phyloP scores from a whole-genome alignment of 1,139 yeast genomes.

The Hemisphaericaspora xylofermentans region DNA sequence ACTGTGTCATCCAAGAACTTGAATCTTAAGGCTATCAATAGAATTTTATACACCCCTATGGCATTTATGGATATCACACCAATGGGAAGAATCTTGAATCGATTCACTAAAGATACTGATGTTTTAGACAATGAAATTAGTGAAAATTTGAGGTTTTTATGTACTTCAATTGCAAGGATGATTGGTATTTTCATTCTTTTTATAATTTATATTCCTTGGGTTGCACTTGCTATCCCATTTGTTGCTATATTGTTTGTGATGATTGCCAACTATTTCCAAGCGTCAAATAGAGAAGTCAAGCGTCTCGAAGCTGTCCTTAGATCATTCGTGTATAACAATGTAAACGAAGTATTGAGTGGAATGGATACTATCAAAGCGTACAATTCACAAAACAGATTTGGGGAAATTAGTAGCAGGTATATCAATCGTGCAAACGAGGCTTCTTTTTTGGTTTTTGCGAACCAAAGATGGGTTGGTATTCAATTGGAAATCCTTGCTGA shows the following conservation, averaged over 20 bases:
- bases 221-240: slow-evolving; percentile 68
- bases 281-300: slow-evolving; percentile 38
- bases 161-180: slow-evolving; percentile 52
- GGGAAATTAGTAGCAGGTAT: slow-evolving; percentile 45
- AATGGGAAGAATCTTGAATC: slow-evolving; percentile 56
- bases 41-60: slow-evolving; percentile 55
- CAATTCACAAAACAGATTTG: slow-evolving; percentile 48
- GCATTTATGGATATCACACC: slow-evolving; percentile 61
- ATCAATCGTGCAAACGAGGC: slow-evolving; percentile 73
- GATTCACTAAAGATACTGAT: slow-evolving; percentile 81
- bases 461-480: slow-evolving; percentile 78
- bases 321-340: slow-evolving; percentile 53
- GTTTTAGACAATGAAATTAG: slow-evolving; percentile 74
- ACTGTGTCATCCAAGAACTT: slow-evolving; percentile 48
- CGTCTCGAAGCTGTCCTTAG: slow-evolving; percentile 44
- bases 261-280: slow-evolving; percentile 56
- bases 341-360: slow-evolving; percentile 75
- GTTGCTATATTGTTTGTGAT: slow-evolving; percentile 46
- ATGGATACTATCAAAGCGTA: slow-evolving; percentile 69
- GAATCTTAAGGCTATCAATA: slow-evolving; percentile 42
- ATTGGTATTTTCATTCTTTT: slow-evolving; percentile 65
- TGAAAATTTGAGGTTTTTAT: slow-evolving; percentile 53
- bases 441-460: slow-evolving; percentile 60
- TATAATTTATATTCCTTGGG: slow-evolving; percentile 70
- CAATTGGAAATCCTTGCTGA: slow-evolving; percentile 58